These are phyloP conservation scores for Tremella mesenterica DNA, from an alignment of 768 basidiomycete genomes.

Conservation along the genomic window DNA sequence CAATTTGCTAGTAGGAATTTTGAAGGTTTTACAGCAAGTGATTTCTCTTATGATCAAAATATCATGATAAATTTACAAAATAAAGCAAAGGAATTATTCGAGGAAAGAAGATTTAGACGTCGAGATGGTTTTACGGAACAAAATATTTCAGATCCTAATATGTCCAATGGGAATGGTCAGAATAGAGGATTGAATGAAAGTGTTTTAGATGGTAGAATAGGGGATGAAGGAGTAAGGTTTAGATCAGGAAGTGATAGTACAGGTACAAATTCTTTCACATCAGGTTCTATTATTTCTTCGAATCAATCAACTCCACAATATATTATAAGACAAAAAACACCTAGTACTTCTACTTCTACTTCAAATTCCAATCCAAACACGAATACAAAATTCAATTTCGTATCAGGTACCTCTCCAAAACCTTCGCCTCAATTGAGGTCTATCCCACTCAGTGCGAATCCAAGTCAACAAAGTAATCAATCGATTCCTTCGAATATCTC, in stretches of 20 bases:
- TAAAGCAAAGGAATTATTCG: constrained; percentile 21
- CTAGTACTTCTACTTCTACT: not conserved
- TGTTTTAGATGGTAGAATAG: not conserved
- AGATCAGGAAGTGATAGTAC: constrained; percentile 5
- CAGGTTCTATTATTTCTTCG: not conserved
- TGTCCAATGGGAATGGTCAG: not conserved
- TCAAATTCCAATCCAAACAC: not conserved
- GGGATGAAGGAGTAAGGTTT: not conserved
- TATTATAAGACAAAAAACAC: not conserved
- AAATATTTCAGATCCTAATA: too few relatives aligned
- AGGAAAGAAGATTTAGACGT: constrained; percentile 13
- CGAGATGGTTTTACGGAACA: constrained; percentile 2
- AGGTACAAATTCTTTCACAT: not conserved
- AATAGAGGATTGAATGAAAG: not conserved
- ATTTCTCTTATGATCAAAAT: constrained; percentile 72
- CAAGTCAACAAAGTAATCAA: not conserved
- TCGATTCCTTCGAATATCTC: not conserved
- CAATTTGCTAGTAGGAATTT: constrained; percentile 76
- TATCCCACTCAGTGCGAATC: not conserved
- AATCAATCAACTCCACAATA: not conserved
- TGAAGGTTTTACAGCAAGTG: constrained; percentile 80
- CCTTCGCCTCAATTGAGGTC: not conserved
- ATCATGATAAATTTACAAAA: constrained; percentile 16
- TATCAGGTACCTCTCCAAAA: too few relatives aligned
- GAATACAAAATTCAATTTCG: too few relatives aligned